Evolutionary conservation across 1,284 basidiomycete genomes (phyloP).

Genomic region (Trichosporon asahii): DNA sequence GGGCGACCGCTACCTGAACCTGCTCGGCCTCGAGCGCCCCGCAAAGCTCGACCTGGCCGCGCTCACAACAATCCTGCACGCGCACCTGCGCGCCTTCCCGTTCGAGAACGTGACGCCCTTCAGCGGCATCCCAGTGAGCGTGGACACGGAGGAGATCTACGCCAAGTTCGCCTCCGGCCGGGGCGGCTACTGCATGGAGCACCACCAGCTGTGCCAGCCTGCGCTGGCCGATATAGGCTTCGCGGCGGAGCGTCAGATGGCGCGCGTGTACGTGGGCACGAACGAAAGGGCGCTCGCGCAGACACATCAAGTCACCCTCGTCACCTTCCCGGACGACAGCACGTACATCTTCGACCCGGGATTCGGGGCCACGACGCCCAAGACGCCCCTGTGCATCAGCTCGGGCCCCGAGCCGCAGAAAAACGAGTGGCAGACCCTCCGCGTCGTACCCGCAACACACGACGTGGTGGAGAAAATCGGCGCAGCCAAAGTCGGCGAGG

Average conservation of each 20-base stretch:
- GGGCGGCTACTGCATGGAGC: constrained; percentile 26
- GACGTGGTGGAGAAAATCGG: background rate
- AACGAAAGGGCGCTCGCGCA: background rate
- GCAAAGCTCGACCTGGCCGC: constrained; percentile 1
- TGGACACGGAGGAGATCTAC: constrained; percentile 7
- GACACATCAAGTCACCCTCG: constrained; percentile 14
- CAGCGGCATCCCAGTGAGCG: constrained; percentile 12
- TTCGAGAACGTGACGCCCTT: constrained; percentile 22
- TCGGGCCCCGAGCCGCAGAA: background rate
- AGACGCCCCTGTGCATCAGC: background rate
- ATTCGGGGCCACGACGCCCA: constrained; percentile 16
- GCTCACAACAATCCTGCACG: constrained; percentile 13
- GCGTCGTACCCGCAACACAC: background rate
- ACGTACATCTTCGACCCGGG: constrained; percentile 20
- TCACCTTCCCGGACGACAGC: constrained; percentile 3
- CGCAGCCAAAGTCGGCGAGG: background rate
- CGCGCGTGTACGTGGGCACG: constrained; percentile 12
- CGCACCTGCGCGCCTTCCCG: constrained; percentile 20
- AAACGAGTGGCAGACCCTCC: constrained; percentile 10
- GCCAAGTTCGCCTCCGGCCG: constrained; percentile 17
- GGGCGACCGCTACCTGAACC: constrained; percentile 17
- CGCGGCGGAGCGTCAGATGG: background rate
- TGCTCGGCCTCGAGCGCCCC: constrained; percentile 12
- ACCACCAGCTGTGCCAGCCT: constrained; percentile 9
- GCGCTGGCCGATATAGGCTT: constrained; percentile 17